Base-by-base conservation (phyloP, 495 filamentous ascomycete genomes). In the Neurospora sp. region DNA sequence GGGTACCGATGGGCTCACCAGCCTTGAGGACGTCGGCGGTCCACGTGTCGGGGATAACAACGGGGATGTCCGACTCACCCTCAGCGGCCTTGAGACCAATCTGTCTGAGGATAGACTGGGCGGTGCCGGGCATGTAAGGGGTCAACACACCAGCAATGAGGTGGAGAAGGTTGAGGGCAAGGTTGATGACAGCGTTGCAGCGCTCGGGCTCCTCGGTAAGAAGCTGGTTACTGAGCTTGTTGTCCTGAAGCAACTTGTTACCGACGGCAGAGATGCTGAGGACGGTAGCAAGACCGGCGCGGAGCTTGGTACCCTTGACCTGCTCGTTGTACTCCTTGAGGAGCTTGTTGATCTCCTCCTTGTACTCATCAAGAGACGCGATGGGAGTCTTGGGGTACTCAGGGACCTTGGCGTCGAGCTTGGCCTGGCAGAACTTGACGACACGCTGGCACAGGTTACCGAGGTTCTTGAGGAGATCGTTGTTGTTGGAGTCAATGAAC, bases 381-480 rank as follows among this genome's bases (percentile, higher is more conserved):
- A 77, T 75, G 39, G 68, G 68, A 4, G 79, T 80, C 7, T 79
- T 71, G 38, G 79, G 81, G 75, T 88, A 94, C 72, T 93, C 89
- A 22, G 94, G 93, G 14, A 96, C 83, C 40, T 87, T 83, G 41
- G 88, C 89, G 73, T 88, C 86, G 77, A 92, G 89, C 75, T 90
- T 90, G 20, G 91, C 89, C 77, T 93, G 90, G 72, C 93, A 89
- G 76, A 97, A 94, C 82, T 98, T 98, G 82, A 98, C 85, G 68
- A 98, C 87, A 35, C 95, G 92, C 81, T 97, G 96, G 78, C 95
- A 93, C 73, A 97, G 92, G 84, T 98, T 98, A 69, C 95, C 95
- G 9, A 97, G 86, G 76, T 97, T 97, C 70, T 91, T 91, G 3
- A 98, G 88, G 8, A 98, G 86, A 78, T 95, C 92, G 77, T 89